Base-by-base conservation (phyloP, 257 asterid species). In the Ocimum tenuiflorum region DNA sequence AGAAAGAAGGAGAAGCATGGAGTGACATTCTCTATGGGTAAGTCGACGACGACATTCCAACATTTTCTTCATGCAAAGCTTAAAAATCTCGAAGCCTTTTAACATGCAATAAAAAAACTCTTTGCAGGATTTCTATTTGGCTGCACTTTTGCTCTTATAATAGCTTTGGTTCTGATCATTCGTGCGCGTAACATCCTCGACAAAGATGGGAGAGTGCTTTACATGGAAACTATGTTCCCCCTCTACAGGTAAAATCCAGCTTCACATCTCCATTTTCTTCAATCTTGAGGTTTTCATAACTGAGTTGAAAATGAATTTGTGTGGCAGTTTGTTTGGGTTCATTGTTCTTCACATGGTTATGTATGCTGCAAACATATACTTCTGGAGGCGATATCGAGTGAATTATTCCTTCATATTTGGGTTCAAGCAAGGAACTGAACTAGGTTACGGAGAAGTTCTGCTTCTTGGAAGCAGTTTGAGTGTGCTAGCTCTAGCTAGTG, bases 181-280 rank as follows among this genome's bases (percentile, higher is more conserved):
- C 78, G 79, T 1, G 79, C 86, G n/a, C 79, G 73, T 13, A 27
- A 71, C 18, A 49, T 85, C 41, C 69, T 82, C 6, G 81, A 78
- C 51, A 64, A 75, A 33, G 71, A 33, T 11, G 88, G 81, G 23
- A 72, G 82, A 38, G 53, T 14, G 4, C 7, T 75, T 39, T 85
- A 85, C 68, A 82, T 85, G 88, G 81, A 78, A 36, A 82, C 84
- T 45, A 80, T 85, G 84, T 82, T 80, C 51, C 91, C 88, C 24
- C 88, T 85, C 68, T 85, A 82, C 74, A 85, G 86, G 88, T 85
- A 51, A 12, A 4, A 11, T 22, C 39, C 42, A 33, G 22, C 0
- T 39, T 45, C 31, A 27, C 31, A 27, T 27, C 31, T 27, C 31
- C 31, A 27, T 4, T 27, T 27, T 27, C 29, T 54, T 31, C 29